phyloP scores from a whole-genome alignment of 345 rosid genomes.

The Euclidium syriacum region DNA sequence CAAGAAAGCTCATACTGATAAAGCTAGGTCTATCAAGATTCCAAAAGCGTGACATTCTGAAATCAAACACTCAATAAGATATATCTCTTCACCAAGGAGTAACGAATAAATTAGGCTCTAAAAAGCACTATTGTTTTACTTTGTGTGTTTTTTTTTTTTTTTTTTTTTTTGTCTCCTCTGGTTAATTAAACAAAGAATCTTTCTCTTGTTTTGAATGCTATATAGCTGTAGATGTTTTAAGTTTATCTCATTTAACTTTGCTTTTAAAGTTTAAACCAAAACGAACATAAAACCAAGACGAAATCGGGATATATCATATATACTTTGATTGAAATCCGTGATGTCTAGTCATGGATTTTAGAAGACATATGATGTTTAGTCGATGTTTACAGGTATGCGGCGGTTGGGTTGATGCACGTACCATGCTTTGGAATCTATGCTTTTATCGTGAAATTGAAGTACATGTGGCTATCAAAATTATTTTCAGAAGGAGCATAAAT shows the following conservation, averaged over 20 bases:
- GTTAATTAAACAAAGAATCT: conserved; percentile 31
- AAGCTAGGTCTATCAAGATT: neutral
- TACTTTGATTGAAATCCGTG: conserved; percentile 11
- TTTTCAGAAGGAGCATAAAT: conserved; percentile 22
- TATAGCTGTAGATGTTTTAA: neutral
- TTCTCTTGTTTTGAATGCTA: conserved; percentile 26
- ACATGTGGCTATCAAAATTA: conserved; percentile 42
- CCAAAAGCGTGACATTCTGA: neutral
- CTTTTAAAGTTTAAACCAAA: conserved; percentile 8
- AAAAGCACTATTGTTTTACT: too few species aligned
- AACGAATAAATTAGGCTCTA: neutral
- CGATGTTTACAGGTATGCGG: conserved; percentile 41
- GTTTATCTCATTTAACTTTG: neutral
- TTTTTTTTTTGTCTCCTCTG: neutral
- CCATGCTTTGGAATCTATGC: conserved; percentile 59
- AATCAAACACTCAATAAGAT: neutral
- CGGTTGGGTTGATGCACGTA: conserved; percentile 47
- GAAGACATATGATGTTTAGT: neutral
- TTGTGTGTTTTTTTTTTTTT: too few species aligned
- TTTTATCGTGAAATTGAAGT: conserved; percentile 41
- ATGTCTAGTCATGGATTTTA: conserved; percentile 19
- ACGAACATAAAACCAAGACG: neutral
- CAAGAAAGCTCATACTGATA: neutral
- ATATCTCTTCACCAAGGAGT: too few species aligned
- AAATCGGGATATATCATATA: too few species aligned